phyloP scores from a whole-genome alignment of 2,329 filamentous ascomycete genomes.

The Microdochium nivale region DNA sequence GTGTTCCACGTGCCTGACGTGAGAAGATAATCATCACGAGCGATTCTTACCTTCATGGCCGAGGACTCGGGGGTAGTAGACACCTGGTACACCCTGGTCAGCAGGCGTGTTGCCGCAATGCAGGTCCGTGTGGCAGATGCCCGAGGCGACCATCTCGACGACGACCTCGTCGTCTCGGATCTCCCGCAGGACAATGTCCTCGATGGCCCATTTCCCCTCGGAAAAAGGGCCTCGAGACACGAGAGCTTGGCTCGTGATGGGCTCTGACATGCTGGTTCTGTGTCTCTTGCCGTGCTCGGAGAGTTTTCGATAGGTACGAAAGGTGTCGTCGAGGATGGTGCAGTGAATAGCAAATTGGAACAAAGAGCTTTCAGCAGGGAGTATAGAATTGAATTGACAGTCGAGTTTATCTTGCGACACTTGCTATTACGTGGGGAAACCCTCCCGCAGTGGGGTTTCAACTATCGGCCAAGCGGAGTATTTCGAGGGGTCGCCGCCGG shows the following conservation, averaged over 20 bases:
- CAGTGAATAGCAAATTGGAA: too few species aligned
- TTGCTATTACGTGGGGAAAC: too few species aligned
- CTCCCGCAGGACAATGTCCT: constrained; percentile 17
- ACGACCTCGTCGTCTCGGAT: constrained; percentile 19
- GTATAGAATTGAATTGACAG: too few species aligned
- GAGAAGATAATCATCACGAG: constrained; percentile 1
- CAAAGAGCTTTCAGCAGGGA: too few species aligned
- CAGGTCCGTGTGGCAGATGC: constrained; percentile 19
- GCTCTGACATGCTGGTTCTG: constrained; percentile 4
- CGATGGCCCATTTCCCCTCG: constrained; percentile 21
- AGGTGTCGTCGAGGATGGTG: too few species aligned
- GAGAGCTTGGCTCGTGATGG: constrained; percentile 17
- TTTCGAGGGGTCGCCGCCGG: too few species aligned
- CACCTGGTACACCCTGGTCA: constrained; percentile 21
- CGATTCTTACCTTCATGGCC: constrained; percentile 33
- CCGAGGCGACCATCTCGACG: constrained; percentile 24
- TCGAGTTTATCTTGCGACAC: too few species aligned
- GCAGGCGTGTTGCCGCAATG: constrained; percentile 1
- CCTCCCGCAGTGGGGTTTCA: too few species aligned
- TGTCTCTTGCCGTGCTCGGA: too few species aligned
- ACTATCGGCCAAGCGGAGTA: too few species aligned
- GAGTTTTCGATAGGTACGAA: too few species aligned
- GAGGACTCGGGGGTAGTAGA: constrained; percentile 36
- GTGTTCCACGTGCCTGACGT: constrained; percentile 11
- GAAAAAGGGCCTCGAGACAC: constrained; percentile 21